Conservation (phyloP, 2,329 filamentous ascomycete species). For the Capronia americana region DNA sequence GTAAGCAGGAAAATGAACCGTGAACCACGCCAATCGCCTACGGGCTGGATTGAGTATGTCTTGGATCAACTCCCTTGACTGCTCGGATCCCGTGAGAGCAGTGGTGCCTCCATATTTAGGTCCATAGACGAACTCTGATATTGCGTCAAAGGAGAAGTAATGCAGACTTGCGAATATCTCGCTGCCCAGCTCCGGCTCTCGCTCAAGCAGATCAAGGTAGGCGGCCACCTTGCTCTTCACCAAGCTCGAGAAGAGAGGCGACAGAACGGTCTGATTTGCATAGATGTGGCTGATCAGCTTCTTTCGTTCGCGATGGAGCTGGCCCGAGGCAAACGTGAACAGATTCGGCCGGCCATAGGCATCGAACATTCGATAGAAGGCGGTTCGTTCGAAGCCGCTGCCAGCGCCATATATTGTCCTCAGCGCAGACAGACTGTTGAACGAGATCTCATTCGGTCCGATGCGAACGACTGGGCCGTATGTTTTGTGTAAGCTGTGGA, state of each 20-base stretch:
- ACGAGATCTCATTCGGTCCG: slow-evolving; percentile 55
- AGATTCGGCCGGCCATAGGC: slow-evolving; percentile 52
- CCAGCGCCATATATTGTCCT: slow-evolving; percentile 63
- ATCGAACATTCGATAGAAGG: slow-evolving; percentile 64
- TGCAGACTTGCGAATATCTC: slow-evolving; percentile 60
- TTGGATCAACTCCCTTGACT: slow-evolving; percentile 51
- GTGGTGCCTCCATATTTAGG: slow-evolving; percentile 50
- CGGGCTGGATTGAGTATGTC: slow-evolving; percentile 59
- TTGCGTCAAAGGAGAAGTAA: slow-evolving; percentile 61
- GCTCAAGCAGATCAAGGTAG: slow-evolving; percentile 52
- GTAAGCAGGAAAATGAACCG: slow-evolving; percentile 53
- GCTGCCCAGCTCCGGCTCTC: slow-evolving; percentile 43
- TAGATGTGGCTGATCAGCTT: slow-evolving; percentile 58
- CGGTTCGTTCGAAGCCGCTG: slow-evolving; percentile 57
- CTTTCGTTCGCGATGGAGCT: slow-evolving; percentile 58
- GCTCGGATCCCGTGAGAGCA: slow-evolving; percentile 49
- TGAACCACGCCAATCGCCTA: slow-evolving; percentile 57
- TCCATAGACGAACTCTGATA: slow-evolving; percentile 61
- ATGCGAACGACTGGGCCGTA: slow-evolving; percentile 59
- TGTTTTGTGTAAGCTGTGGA: slow-evolving; percentile 50
- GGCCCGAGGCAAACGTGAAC: slow-evolving; percentile 57
- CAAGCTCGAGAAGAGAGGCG: slow-evolving; percentile 42
- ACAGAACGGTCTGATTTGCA: slow-evolving; percentile 57
- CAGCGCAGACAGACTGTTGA: slow-evolving; percentile 54
- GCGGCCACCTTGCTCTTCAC: slow-evolving; percentile 50